Conservation (phyloP, 2,329 filamentous ascomycete species). For the Calonectria pseudoturangicola region DNA sequence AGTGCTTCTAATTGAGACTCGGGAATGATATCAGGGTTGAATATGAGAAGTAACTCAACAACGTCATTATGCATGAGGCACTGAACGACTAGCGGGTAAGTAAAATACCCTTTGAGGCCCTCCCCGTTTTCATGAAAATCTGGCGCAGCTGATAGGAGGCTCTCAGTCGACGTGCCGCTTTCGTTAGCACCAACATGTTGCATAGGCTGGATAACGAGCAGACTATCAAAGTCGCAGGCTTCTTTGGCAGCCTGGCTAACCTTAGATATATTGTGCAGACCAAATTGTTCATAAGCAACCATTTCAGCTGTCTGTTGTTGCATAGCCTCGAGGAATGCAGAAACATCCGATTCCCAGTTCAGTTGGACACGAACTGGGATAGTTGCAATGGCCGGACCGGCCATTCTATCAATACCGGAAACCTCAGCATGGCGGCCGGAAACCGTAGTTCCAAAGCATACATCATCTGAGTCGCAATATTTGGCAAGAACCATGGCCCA, state of each 20-base stretch:
- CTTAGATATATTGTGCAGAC: conserved; percentile 50
- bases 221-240: conserved; percentile 54
- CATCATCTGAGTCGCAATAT: conserved; percentile 65
- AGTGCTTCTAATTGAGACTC: conserved; percentile 18
- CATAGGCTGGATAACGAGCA: conserved; percentile 54
- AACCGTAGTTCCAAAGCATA: conserved; percentile 65
- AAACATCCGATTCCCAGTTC: conserved; percentile 49
- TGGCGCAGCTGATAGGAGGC: not conserved
- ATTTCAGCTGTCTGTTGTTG: conserved; percentile 44
- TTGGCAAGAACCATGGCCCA: conserved; percentile 69
- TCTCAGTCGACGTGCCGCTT: not conserved
- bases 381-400: conserved; percentile 61
- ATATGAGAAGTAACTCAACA: conserved; percentile 16
- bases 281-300: conserved; percentile 47
- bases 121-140: conserved; percentile 11
- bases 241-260: conserved; percentile 33
- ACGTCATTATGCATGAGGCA: conserved; percentile 10
- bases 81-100: conserved; percentile 19
- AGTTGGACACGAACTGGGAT: conserved; percentile 63
- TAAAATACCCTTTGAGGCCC: conserved; percentile 14
- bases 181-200: not conserved
- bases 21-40: conserved; percentile 15
- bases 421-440: conserved; percentile 60
- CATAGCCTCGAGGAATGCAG: conserved; percentile 33
- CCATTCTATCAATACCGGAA: conserved; percentile 46